These are phyloP conservation scores for Bipolaris zeicola DNA, from an alignment of 2,329 filamentous ascomycete species.

Conservation along the genomic window DNA sequence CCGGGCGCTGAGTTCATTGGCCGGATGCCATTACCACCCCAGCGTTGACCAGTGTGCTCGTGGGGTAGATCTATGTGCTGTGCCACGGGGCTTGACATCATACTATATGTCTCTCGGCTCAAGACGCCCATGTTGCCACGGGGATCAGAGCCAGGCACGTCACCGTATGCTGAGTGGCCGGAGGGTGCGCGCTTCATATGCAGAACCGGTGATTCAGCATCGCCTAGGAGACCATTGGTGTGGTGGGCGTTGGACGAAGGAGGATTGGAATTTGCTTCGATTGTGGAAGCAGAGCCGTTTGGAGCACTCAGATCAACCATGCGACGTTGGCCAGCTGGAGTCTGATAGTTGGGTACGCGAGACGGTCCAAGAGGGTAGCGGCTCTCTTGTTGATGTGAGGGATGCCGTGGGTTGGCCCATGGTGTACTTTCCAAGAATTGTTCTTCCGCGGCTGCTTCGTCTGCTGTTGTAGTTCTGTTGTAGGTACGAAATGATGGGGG, in stretches of 20 bases:
- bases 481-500: conserved; percentile 43
- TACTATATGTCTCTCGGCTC: conserved; percentile 36
- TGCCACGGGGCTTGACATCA: conserved; percentile 39
- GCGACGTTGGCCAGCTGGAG: conserved; percentile 45
- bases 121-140: conserved; percentile 32
- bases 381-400: conserved; percentile 46
- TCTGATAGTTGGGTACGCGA: conserved; percentile 43
- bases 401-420: conserved; percentile 83
- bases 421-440: conserved; percentile 88
- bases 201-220: conserved; percentile 47
- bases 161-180: conserved; percentile 33
- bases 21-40: conserved; percentile 27
- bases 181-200: conserved; percentile 46
- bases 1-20: conserved; percentile 23
- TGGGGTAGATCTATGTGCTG: conserved; percentile 33
- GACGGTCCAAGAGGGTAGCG: conserved; percentile 39
- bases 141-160: conserved; percentile 35
- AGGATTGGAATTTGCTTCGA: conserved; percentile 48
- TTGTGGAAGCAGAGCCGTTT: conserved; percentile 49
- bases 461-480: conserved; percentile 49
- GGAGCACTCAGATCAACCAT: conserved; percentile 43
- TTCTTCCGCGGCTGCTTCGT: conserved; percentile 71
- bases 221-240: conserved; percentile 33
- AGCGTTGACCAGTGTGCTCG: conserved; percentile 35
- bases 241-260: conserved; percentile 41